Conservation (phyloP, 352 stramenopile species). For the Globisporangium paddicum region DNA sequence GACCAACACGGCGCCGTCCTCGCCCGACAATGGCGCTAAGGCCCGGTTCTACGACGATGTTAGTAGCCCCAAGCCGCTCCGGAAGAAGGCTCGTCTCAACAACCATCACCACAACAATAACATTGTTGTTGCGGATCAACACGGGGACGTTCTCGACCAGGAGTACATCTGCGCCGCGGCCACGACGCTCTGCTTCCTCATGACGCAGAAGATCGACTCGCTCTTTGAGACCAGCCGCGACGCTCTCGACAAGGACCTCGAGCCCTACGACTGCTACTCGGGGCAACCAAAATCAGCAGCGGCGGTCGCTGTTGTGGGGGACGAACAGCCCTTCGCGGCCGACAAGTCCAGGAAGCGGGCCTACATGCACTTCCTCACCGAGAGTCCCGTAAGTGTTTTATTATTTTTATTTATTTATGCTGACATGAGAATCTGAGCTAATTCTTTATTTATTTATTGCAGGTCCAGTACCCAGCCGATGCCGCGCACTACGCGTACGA, state of each 20-base stretch:
- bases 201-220: slow-evolving; percentile 82
- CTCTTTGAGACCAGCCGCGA: slow-evolving; percentile 52
- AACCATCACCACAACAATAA: slow-evolving; percentile 18
- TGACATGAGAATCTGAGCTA: not conserved
- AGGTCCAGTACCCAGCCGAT: slow-evolving; percentile 20
- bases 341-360: slow-evolving; percentile 54
- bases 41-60: slow-evolving; percentile 4
- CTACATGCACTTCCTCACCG: slow-evolving; percentile 78
- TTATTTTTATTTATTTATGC: not conserved
- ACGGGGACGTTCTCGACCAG: slow-evolving; percentile 55
- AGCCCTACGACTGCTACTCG: slow-evolving; percentile 78
- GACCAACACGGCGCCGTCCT: slow-evolving; percentile 27
- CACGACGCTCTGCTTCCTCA: slow-evolving; percentile 78
- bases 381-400: slow-evolving; percentile 34
- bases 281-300: slow-evolving; percentile 6
- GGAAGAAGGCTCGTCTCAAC: slow-evolving; percentile 57
- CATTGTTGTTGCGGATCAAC: slow-evolving; percentile 3
- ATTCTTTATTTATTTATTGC: not conserved
- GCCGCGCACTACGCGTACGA: slow-evolving; percentile 31
- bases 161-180: slow-evolving; percentile 77
- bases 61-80: slow-evolving; percentile 19
- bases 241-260: slow-evolving; percentile 40
- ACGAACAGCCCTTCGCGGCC: not conserved
- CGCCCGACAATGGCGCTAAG: slow-evolving; percentile 18
- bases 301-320: not conserved